Evolutionary conservation across 768 basidiomycete species (phyloP), one percentile per base, ranked within the genome.

Genomic region (Mycena chlorophos): DNA sequence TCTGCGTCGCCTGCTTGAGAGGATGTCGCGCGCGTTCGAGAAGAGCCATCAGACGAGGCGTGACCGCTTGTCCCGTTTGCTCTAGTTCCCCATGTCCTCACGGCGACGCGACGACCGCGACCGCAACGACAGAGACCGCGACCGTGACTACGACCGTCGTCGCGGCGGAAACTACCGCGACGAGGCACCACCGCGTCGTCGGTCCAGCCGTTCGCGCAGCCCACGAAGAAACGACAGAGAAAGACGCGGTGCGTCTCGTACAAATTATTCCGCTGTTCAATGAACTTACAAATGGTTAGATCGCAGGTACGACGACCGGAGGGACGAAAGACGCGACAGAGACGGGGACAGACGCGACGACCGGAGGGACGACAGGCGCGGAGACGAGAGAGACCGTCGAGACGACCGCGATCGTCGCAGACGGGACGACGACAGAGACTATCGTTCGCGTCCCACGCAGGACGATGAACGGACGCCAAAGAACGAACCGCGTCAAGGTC

Each of bases 31-130:
- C 49, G 30, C 29, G n/a, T 42, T 20, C 31, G 19, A 48, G 57
- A 29, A 65, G 54, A 34, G 40, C 26, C 12, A 31, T 43, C 28
- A 37, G 40, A 42, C 48, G 37, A 60, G 43, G 38, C 48, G 55
- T 57, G 51, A 55, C 56, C 38, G 23, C 8, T 13, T 28, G 22
- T 6, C 20, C 31, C 27, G 46, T 19, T 19, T 56, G 51, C 19
- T 5, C 26, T 23, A 31, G 16, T n/a, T 30, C 29, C 46, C 54
- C 60, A 85, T 88, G 85, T 82, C 85, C 60, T 83, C 82, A 52
- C 81, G 82, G 59, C 72, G 79, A 67, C 80, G 82, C 56, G 86
- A 87, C 64, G 85, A 85, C 65, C 83, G 85, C 82, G 86, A 87
- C 56, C 77, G 77, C 53, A 79, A 82, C 25, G 81, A 83, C 55